Evolutionary conservation across 305 asterid genomes (phyloP).

Genomic region (Fraxinus albicans): DNA sequence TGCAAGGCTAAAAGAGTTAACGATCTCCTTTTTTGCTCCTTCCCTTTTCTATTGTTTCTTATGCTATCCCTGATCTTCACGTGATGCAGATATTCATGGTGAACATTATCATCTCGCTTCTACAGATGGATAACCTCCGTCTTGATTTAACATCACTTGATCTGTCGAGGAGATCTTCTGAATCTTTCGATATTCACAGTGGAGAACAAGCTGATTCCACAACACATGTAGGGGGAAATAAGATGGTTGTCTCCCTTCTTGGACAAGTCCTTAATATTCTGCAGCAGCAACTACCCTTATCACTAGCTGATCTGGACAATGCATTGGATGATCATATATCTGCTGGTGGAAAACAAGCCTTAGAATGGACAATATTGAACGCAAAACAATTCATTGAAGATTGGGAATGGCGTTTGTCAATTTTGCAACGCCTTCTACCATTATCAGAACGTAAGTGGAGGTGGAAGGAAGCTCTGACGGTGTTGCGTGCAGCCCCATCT

Average conservation of each 20-base stretch:
- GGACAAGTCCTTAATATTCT: constrained; percentile 72
- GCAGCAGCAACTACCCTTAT: constrained; percentile 72
- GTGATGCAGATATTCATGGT: constrained; percentile 83
- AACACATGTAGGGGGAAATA: constrained; percentile 62
- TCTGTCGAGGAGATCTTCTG: constrained; percentile 48
- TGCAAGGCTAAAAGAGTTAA: background rate
- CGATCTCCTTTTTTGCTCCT: constrained; percentile 8
- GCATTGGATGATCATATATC: constrained; percentile 46
- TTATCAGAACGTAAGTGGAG: constrained; percentile 92
- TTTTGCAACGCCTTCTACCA: constrained; percentile 89
- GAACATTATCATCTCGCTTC: constrained; percentile 79
- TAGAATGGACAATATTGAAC: constrained; percentile 83
- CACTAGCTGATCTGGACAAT: constrained; percentile 63
- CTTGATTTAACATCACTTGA: constrained; percentile 51
- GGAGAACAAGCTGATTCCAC: constrained; percentile 48
- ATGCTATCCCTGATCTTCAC: constrained; percentile 27
- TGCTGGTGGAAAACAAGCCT: constrained; percentile 77
- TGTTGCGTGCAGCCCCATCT: constrained; percentile 97
- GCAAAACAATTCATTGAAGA: constrained; percentile 84
- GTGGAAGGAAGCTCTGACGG: constrained; percentile 95
- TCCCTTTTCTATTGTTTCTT: constrained; percentile 25
- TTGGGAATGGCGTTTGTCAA: constrained; percentile 99
- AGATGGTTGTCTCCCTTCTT: constrained; percentile 72
- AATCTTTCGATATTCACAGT: constrained; percentile 37
- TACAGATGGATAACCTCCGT: constrained; percentile 82